phyloP scores from a whole-genome alignment of 257 asterid species.

The Nicotiana paniculata region DNA sequence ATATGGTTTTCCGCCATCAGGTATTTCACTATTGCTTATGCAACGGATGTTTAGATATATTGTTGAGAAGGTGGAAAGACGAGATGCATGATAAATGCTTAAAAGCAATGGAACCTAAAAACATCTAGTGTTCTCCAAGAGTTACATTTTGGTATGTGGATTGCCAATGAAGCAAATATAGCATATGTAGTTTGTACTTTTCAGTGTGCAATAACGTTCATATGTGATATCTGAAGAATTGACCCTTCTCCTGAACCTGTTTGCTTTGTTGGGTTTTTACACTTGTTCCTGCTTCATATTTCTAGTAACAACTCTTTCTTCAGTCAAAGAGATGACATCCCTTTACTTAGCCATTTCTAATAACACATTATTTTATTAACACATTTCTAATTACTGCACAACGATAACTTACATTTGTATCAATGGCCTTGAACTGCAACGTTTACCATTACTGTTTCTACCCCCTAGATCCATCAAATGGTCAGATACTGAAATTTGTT shows the following conservation, averaged over 20 bases:
- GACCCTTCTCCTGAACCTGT: neutral
- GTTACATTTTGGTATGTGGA: neutral
- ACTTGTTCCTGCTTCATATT: neutral
- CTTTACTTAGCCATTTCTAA: neutral
- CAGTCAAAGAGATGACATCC: neutral
- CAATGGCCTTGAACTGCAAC: neutral
- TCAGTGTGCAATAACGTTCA: neutral
- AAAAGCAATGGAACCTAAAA: neutral
- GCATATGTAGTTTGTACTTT: neutral
- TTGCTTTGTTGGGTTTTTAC: neutral
- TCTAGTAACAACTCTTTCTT: neutral
- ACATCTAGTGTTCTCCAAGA: neutral
- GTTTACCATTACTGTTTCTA: neutral
- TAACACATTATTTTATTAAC: neutral
- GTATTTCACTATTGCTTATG: neutral
- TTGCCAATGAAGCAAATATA: neutral
- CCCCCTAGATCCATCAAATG: neutral
- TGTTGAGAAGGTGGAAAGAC: neutral
- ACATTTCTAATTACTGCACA: neutral
- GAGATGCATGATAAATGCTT: neutral
- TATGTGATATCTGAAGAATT: neutral
- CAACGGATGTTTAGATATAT: neutral
- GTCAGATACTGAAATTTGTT: neutral
- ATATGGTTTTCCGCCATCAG: slow-evolving; percentile 17
- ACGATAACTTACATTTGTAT: too few species aligned